Evolutionary conservation across 2,329 filamentous ascomycete genomes (phyloP).

Genomic region (Colletotrichum endophyticum): DNA sequence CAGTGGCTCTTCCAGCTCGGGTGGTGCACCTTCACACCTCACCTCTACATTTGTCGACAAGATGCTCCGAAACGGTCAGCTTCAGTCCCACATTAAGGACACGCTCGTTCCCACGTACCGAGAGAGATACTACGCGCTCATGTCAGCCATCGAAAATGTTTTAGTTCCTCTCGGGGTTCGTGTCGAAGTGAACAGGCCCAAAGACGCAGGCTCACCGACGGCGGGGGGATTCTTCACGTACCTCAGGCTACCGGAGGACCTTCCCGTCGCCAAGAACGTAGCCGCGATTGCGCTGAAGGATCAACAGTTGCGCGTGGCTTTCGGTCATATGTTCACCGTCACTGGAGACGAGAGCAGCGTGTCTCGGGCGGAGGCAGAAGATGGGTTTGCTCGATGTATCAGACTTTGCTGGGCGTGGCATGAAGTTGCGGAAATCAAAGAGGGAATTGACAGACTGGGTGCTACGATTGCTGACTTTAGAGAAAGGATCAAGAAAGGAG

Average conservation of each 20-base stretch:
- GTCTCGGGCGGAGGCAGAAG: slow-evolving; percentile 26
- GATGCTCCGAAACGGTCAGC: slow-evolving; percentile 22
- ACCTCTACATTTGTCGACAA: slow-evolving; percentile 9
- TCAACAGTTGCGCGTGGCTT: slow-evolving; percentile 71
- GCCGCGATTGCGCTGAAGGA: slow-evolving; percentile 57
- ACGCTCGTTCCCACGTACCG: slow-evolving; percentile 24
- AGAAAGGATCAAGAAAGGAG: neutral
- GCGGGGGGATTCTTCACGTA: slow-evolving; percentile 70
- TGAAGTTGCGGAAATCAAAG: slow-evolving; percentile 65
- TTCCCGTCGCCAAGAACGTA: slow-evolving; percentile 33
- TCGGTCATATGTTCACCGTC: slow-evolving; percentile 74
- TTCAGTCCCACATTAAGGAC: slow-evolving; percentile 24
- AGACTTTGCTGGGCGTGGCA: slow-evolving; percentile 78
- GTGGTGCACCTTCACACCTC: slow-evolving; percentile 29
- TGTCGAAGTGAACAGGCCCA: neutral
- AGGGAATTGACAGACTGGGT: slow-evolving; percentile 70
- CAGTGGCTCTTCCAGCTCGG: neutral
- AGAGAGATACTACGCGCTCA: slow-evolving; percentile 22
- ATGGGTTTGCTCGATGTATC: slow-evolving; percentile 61
- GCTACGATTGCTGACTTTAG: neutral
- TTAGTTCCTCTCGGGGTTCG: slow-evolving; percentile 18
- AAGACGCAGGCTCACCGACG: neutral
- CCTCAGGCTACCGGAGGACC: slow-evolving; percentile 54
- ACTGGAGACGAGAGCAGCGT: slow-evolving; percentile 55
- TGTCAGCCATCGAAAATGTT: slow-evolving; percentile 16